Conservation (phyloP, 163 green algal species). For the Chlamydomonas reinhardtii region DNA sequence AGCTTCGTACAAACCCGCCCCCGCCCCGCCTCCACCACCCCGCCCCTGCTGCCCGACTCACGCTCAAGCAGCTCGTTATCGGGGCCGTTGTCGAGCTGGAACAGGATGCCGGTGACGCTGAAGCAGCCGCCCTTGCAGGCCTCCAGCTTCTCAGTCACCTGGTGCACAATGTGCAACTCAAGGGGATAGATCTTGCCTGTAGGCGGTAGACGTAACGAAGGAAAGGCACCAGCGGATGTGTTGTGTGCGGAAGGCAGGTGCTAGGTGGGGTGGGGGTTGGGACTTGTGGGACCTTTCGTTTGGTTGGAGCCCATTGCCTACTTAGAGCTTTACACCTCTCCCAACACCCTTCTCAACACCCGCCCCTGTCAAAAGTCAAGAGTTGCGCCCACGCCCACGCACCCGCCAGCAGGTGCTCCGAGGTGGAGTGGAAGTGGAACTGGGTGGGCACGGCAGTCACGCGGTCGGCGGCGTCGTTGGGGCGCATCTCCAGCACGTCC, state of each 20-base stretch:
- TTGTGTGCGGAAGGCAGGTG: no score
- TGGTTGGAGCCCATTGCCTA: no score
- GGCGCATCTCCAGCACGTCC: not conserved
- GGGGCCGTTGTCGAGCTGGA: constrained; percentile 38
- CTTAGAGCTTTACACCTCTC: no score
- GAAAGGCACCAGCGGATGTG: no score
- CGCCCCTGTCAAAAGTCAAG: no score
- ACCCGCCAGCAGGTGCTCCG: constrained; percentile 49
- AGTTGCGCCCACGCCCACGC: not conserved
- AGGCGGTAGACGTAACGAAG: no score
- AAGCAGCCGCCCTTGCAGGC: constrained; percentile 43
- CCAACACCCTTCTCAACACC: no score
- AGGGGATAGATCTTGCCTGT: constrained; percentile 52
- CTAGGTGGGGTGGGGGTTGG: no score
- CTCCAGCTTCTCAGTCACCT: constrained; percentile 43
- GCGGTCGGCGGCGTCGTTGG: not conserved
- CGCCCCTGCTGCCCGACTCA: constrained; percentile 16
- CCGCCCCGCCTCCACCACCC: constrained; percentile 15
- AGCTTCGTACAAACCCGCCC: no score
- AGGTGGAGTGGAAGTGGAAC: constrained; percentile 57
- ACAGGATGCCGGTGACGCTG: constrained; percentile 47
- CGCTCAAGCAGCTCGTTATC: constrained; percentile 16
- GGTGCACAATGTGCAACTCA: constrained; percentile 61
- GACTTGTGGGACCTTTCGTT: no score
- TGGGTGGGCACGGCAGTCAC: constrained; percentile 41